Conservation (phyloP, 1,284 basidiomycete genomes). For the Boletus semigastroideus region DNA sequence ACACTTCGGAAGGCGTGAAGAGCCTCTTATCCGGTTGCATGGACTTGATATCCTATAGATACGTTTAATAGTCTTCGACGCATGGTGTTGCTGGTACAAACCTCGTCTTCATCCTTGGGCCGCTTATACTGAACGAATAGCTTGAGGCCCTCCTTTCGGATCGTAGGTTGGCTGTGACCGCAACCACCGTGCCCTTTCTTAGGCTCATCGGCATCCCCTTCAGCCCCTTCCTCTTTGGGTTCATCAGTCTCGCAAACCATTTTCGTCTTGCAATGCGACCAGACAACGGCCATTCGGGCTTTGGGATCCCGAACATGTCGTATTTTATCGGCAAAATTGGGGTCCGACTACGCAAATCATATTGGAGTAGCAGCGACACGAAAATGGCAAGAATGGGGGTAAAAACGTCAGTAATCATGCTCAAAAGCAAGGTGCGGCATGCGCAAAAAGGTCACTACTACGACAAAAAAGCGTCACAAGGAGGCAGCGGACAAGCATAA, state of each 20-base stretch:
- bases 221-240: constrained; percentile 80
- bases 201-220: constrained; percentile 67
- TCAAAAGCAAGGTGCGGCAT: constrained; percentile 35
- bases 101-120: constrained; percentile 90
- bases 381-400: constrained; percentile 40
- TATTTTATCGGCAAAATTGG: constrained; percentile 80
- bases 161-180: constrained; percentile 87
- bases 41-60: constrained; percentile 71
- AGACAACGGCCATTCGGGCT: constrained; percentile 84
- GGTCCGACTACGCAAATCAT: constrained; percentile 64
- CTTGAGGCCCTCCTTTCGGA: constrained; percentile 95
- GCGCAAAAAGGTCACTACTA: constrained; percentile 31
- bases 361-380: constrained; percentile 23
- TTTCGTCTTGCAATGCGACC: constrained; percentile 84
- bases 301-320: constrained; percentile 86
- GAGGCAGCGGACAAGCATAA: constrained; percentile 52
- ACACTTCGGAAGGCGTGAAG: constrained; percentile 87
- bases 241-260: constrained; percentile 86
- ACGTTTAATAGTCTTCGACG: constrained; percentile 4
- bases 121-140: constrained; percentile 96
- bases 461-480: constrained; percentile 41
- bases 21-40: constrained; percentile 89
- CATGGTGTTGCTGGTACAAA: constrained; percentile 39
- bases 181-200: constrained; percentile 95
- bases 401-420: constrained; percentile 59